Evolutionary conservation across 495 filamentous ascomycete genomes (phyloP).

Genomic region (Peziza echinospora): DNA sequence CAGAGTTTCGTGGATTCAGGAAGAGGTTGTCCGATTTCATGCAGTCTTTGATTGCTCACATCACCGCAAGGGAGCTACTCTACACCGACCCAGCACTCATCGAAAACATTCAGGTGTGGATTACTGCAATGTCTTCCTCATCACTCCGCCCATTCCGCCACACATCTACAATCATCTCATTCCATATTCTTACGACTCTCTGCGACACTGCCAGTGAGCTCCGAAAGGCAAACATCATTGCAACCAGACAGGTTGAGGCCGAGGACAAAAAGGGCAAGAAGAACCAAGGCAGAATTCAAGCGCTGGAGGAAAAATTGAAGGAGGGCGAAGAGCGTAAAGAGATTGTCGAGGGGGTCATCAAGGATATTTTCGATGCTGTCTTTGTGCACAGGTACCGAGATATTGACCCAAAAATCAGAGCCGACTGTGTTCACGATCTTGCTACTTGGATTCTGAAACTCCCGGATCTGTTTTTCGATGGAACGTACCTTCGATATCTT

Average conservation of each 20-base stretch:
- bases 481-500: slow-evolving; percentile 69
- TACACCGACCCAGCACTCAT: slow-evolving; percentile 53
- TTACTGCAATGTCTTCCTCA: slow-evolving; percentile 66
- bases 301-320: slow-evolving; percentile 42
- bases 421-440: slow-evolving; percentile 63
- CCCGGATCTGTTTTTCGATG: slow-evolving; percentile 70
- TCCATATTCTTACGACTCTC: slow-evolving; percentile 51
- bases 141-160: slow-evolving; percentile 72
- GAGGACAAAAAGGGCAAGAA: slow-evolving; percentile 57
- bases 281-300: slow-evolving; percentile 34
- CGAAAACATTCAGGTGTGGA: slow-evolving; percentile 71
- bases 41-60: slow-evolving; percentile 42
- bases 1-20: slow-evolving; percentile 49
- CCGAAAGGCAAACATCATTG: slow-evolving; percentile 46
- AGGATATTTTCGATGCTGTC: slow-evolving; percentile 67
- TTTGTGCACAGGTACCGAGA: slow-evolving; percentile 93
- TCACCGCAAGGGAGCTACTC: slow-evolving; percentile 52
- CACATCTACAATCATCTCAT: slow-evolving; percentile 61
- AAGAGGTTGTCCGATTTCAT: slow-evolving; percentile 58
- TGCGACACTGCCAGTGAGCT: slow-evolving; percentile 39
- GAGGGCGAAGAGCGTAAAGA: slow-evolving; percentile 43
- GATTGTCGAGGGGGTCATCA: slow-evolving; percentile 42
- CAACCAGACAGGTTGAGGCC: slow-evolving; percentile 53
- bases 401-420: slow-evolving; percentile 65
- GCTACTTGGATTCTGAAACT: slow-evolving; percentile 69